Evolutionary conservation across 1,284 basidiomycete species (phyloP), one percentile per base, ranked within the genome.

Genomic region (Cryptococcus depauperatus): DNA sequence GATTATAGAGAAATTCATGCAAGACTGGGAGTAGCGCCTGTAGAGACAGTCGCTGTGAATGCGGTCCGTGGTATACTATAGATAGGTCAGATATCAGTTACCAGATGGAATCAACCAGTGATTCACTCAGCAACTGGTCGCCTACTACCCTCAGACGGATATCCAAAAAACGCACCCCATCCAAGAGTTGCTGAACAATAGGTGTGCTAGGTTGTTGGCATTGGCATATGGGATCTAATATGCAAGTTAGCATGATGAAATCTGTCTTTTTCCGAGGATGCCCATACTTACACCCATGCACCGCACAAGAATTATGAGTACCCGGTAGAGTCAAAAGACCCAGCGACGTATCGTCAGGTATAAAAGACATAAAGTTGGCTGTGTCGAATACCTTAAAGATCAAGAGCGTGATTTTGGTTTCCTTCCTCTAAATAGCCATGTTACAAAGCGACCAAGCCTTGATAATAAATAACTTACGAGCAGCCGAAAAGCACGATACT

Each of bases 41-140:
- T 46, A 77, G 70, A 64, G 88, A 89, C 0, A 79, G 77, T 44
- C 76, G 74, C 62, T 91, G 77, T 0, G 85, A 81, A 58, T 77
- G 79, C 41, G 79, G 68, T 27, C 86, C 87, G 59, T 92, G 88
- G 66, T 84, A 89, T n/a, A 84, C 77, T 55, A 43, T 81, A 18
- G n/a, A 22, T 48, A 5, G 47, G 43, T 19, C 19, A 34, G 13
- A 4, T 44, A 14, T 27, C 18, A 5, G 3, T 26, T 26, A 21
- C 18, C 29, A 19, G 9, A 21, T 9, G 38, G 3, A 7, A 44
- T 18, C 11, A 21, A 41, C 5, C 5, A 5, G 7, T 7, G 21
- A 56, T 65, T 41, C 35, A 69, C 68, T 60, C 42, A 66, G 51
- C 0, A 71, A 54, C 38, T 74, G 68, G 33, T 75, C 74, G 25